Conservation (phyloP, 1,139 yeast species). For the Kurtzmaniella quercitrusa region DNA sequence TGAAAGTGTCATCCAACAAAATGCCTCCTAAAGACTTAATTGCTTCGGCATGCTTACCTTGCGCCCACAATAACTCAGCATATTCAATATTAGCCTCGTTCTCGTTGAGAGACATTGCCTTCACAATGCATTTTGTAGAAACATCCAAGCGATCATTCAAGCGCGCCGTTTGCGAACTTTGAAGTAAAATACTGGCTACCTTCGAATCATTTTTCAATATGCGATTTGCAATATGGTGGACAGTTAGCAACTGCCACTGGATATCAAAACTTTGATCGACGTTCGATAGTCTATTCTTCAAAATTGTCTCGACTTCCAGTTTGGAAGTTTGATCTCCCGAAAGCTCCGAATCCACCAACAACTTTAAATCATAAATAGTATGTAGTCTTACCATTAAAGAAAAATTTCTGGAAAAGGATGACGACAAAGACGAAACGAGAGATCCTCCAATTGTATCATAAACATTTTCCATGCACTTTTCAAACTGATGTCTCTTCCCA, state of each 20-base stretch:
- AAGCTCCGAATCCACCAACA: conserved; percentile 17
- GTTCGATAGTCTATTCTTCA: conserved; percentile 39
- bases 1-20: conserved; percentile 16
- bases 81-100: conserved; percentile 69
- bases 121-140: conserved; percentile 69
- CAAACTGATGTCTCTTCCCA: conserved; percentile 24
- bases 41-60: conserved; percentile 87
- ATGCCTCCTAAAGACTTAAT: conserved; percentile 57
- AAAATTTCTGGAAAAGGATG: conserved; percentile 52
- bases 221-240: conserved; percentile 54
- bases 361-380: conserved; percentile 59
- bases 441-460: conserved; percentile 55
- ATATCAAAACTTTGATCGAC: conserved; percentile 61
- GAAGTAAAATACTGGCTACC: conserved; percentile 49
- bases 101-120: conserved; percentile 51
- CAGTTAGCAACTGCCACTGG: conserved; percentile 56
- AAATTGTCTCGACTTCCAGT: conserved; percentile 18
- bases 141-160: conserved; percentile 66
- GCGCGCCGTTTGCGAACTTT: conserved; percentile 64
- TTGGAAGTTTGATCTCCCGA: conserved; percentile 11
- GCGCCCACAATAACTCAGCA: conserved; percentile 84
- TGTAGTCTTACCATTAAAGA: conserved; percentile 62
- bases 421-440: conserved; percentile 57
- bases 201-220: conserved; percentile 27
- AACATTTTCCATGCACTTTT: conserved; percentile 44